Evolutionary conservation across 768 basidiomycete species (phyloP).

Genomic region (Candolleomyces efflorescens): DNA sequence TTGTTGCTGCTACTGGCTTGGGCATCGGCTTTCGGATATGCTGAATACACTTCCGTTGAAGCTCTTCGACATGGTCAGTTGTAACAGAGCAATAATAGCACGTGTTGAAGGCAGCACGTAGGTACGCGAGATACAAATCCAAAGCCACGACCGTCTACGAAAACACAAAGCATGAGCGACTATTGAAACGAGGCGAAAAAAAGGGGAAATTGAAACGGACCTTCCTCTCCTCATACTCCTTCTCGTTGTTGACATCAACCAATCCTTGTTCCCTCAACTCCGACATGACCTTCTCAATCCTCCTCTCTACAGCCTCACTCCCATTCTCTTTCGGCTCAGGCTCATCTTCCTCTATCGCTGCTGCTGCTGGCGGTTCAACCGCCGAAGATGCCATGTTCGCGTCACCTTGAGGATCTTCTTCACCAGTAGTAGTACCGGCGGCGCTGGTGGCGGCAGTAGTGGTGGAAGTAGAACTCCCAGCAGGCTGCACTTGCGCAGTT

Average conservation of each 20-base stretch:
- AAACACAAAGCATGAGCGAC: slow-evolving; percentile 18
- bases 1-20: slow-evolving; percentile 47
- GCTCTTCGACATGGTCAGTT: slow-evolving; percentile 90
- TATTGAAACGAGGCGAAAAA: slow-evolving; percentile 3
- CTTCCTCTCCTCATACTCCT: slow-evolving; percentile 66
- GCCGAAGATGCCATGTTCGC: slow-evolving; percentile 2
- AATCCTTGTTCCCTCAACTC: slow-evolving; percentile 64
- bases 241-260: slow-evolving; percentile 58
- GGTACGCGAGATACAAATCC: slow-evolving; percentile 90
- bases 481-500: slow-evolving; percentile 30
- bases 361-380: no score
- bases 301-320: slow-evolving; percentile 77
- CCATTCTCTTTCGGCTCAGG: slow-evolving; percentile 57
- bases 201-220: slow-evolving; percentile 32
- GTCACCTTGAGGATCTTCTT: slow-evolving; percentile 28
- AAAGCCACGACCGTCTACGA: slow-evolving; percentile 71
- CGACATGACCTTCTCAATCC: slow-evolving; percentile 71
- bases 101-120: slow-evolving; percentile 88
- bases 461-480: slow-evolving; percentile 13
- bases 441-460: no score
- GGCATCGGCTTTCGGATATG: slow-evolving; percentile 80
- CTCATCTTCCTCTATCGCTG: slow-evolving; percentile 48
- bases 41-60: slow-evolving; percentile 91
- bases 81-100: slow-evolving; percentile 98
- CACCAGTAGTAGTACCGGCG: slow-evolving; percentile 19